phyloP scores from a whole-genome alignment of 2,329 filamentous ascomycete species.

The Colletotrichum euphorbiae region DNA sequence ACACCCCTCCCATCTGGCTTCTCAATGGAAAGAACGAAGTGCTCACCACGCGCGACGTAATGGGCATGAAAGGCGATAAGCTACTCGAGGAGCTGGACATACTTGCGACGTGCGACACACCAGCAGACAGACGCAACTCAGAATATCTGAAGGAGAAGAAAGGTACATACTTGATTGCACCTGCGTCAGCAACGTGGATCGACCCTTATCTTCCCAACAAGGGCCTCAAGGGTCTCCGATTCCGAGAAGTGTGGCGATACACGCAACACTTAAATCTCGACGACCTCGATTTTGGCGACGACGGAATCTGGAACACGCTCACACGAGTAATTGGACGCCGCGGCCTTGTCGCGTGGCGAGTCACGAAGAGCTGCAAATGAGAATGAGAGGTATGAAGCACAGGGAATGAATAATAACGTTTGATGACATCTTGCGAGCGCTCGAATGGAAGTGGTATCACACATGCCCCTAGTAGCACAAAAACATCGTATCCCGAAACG shows the following conservation, averaged over 20 bases:
- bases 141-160: slow-evolving; percentile 71
- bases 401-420: slow-evolving; percentile 31
- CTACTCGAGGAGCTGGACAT: slow-evolving; percentile 70
- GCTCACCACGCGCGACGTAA: slow-evolving; percentile 77
- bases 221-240: slow-evolving; percentile 68
- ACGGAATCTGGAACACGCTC: slow-evolving; percentile 79
- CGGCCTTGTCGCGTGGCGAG: slow-evolving; percentile 71
- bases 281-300: slow-evolving; percentile 82
- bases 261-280: slow-evolving; percentile 79
- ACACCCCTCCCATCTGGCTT: slow-evolving; percentile 84
- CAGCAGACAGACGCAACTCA: slow-evolving; percentile 64
- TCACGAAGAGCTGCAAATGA: slow-evolving; percentile 69
- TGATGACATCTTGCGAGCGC: slow-evolving; percentile 29
- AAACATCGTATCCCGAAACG: slow-evolving; percentile 12
- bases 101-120: slow-evolving; percentile 72
- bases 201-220: slow-evolving; percentile 72
- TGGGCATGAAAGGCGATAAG: slow-evolving; percentile 73
- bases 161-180: slow-evolving; percentile 78
- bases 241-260: slow-evolving; percentile 78
- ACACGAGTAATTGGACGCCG: slow-evolving; percentile 73
- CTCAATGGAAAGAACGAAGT: slow-evolving; percentile 80
- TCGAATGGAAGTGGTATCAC: slow-evolving; percentile 29
- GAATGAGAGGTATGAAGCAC: not conserved
- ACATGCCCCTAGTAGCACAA: not conserved
- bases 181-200: slow-evolving; percentile 76